These are phyloP conservation scores for Phytophthora sansomeana DNA, from an alignment of 352 stramenopile genomes.

Conservation along the genomic window DNA sequence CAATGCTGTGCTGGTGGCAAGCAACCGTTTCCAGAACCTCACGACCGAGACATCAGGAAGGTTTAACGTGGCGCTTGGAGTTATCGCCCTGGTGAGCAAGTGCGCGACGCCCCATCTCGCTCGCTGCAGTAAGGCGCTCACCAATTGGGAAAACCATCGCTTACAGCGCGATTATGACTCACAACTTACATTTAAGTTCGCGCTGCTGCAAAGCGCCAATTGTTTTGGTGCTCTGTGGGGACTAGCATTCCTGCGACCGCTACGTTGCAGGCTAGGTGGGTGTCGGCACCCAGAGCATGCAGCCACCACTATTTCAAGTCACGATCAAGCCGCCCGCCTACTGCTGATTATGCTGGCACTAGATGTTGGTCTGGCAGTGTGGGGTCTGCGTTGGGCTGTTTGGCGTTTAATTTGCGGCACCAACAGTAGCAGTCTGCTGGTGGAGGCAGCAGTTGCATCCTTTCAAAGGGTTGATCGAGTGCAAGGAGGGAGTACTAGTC, in stretches of 20 bases:
- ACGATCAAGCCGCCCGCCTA: slow-evolving; percentile 55
- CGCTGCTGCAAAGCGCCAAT: slow-evolving; percentile 71
- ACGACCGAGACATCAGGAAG: slow-evolving; percentile 14
- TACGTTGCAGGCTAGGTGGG: slow-evolving; percentile 26
- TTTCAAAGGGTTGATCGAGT: slow-evolving; percentile 1
- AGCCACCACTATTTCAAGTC: slow-evolving; percentile 39
- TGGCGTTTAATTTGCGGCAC: slow-evolving; percentile 28
- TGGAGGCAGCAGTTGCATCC: neutral
- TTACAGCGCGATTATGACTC: slow-evolving; percentile 71
- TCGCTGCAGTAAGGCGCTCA: slow-evolving; percentile 53
- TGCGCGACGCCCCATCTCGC: slow-evolving; percentile 37
- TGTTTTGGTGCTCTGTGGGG: slow-evolving; percentile 64
- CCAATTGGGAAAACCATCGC: slow-evolving; percentile 80
- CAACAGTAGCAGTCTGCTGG: neutral
- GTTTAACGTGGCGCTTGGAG: slow-evolving; percentile 39
- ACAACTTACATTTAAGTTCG: slow-evolving; percentile 82
- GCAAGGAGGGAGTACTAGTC: slow-evolving; percentile 1
- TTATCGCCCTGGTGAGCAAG: slow-evolving; percentile 47
- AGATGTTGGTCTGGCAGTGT: slow-evolving; percentile 56
- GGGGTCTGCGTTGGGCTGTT: slow-evolving; percentile 50
- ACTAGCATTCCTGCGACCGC: slow-evolving; percentile 53
- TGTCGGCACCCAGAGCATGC: slow-evolving; percentile 29
- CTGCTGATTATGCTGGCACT: slow-evolving; percentile 56
- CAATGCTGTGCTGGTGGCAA: slow-evolving; percentile 52
- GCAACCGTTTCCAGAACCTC: slow-evolving; percentile 35